These are phyloP conservation scores for Candida boleticola DNA, from an alignment of 805 yeast genomes.

Conservation along the genomic window DNA sequence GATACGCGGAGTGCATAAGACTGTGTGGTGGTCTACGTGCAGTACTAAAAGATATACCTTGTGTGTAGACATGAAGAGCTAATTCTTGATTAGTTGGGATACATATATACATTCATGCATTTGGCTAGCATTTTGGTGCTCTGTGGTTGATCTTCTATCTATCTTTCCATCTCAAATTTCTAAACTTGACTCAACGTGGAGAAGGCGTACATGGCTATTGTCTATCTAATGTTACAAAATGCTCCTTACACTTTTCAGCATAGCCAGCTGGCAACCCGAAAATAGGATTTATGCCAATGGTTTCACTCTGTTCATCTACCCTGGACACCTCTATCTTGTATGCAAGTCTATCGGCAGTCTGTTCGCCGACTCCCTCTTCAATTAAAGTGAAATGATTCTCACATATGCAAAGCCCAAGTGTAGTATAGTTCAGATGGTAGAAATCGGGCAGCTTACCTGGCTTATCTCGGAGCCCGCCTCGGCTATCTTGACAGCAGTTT, in stretches of 20 bases:
- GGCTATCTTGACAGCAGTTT: conserved; percentile 66
- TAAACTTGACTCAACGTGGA: background rate
- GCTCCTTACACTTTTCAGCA: conserved; percentile 27
- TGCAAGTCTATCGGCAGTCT: background rate
- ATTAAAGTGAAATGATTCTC: conserved; percentile 40
- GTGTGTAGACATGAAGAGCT: no score
- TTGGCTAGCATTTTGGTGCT: no score
- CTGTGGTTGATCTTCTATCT: no score
- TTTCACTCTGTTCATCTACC: no score
- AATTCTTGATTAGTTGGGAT: no score
- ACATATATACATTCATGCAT: no score
- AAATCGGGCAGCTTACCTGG: conserved; percentile 80
- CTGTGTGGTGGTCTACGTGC: no score
- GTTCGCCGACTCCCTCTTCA: conserved; percentile 2
- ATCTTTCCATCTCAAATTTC: no score
- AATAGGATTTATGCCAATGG: conserved; percentile 50
- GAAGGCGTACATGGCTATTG: background rate
- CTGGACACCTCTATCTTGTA: background rate
- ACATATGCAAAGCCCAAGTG: conserved; percentile 68
- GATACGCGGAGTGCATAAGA: no score
- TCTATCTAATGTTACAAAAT: conserved; percentile 6
- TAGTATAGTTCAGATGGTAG: conserved; percentile 85
- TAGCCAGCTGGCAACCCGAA: conserved; percentile 53
- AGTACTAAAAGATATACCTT: no score
- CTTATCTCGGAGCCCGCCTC: conserved; percentile 85